Evolutionary conservation across 495 filamentous ascomycete species (phyloP), one percentile per base, ranked within the genome.

Genomic region (Achaetomiella virescens): DNA sequence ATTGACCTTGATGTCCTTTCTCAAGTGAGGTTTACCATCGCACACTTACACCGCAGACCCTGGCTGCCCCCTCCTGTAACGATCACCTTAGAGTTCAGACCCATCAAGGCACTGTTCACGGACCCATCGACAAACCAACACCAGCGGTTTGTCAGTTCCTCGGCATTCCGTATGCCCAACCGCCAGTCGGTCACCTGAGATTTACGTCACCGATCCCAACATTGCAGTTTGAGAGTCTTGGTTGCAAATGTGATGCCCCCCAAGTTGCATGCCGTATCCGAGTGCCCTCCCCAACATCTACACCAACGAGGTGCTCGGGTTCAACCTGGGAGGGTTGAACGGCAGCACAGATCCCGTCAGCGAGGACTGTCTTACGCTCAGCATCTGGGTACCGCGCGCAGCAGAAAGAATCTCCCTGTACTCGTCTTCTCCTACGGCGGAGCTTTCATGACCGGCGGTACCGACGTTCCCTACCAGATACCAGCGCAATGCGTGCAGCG

Each of bases 281-380:
- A 57, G 24, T 15, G 22, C 10, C 52, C 4, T 55, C 0, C 54
- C 54, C 1, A 51, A 43, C 17, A 56, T 68, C 35, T 61, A 49
- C 45, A 66, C 59, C n/a, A 49, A 58, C 25, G 33, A 61, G 22
- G 40, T 68, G 9, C 24, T 35, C n/a, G 58, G 68, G 49, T 65
- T 54, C 55, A 65, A 63, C 52, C 40, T 64, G 8, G 44, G 57
- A 11, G 62, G 64, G 2, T 43, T 62, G 21, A 65, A 60, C 29
- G 40, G 15, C 29, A 64, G 54, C 10, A 53, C 54, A 11, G 25
- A 15, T 17, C 12, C 35, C 20, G 55, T 59, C 41, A 70, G 61
- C 49, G 82, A 85, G 57, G 79, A 84, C 65, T 83, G 82, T 54
- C 64, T 85, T n/a, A 74, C 68, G 6, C 61, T 85, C n/a, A 77